phyloP scores from a whole-genome alignment of 306 rosid genomes.

The Trifolium repens region DNA sequence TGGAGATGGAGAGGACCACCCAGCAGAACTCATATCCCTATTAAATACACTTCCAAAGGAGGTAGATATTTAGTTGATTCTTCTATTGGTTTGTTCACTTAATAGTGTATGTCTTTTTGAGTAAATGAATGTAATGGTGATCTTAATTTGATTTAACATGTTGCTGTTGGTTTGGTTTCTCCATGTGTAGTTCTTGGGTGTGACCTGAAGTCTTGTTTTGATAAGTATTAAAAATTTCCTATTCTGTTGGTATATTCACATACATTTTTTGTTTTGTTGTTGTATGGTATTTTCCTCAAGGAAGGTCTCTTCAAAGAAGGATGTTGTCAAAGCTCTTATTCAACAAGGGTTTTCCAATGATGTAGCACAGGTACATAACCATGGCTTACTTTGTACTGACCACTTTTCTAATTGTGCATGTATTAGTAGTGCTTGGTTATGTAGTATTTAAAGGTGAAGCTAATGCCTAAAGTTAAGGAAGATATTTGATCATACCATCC shows the following conservation, averaged over 20 bases:
- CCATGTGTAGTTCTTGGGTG: constrained; percentile 12
- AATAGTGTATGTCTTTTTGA: constrained; percentile 13
- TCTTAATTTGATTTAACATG: constrained; percentile 16
- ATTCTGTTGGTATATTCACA: constrained; percentile 8
- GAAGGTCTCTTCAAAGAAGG: constrained; percentile 78
- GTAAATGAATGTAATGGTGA: constrained; percentile 18
- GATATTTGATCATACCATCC: constrained; percentile 17
- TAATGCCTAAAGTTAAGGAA: neutral
- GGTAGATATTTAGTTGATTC: constrained; percentile 50
- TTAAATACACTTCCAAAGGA: constrained; percentile 73
- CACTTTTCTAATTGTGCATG: constrained; percentile 14
- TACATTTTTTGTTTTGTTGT: constrained; percentile 23
- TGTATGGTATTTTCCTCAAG: constrained; percentile 36
- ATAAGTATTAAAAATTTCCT: constrained; percentile 27
- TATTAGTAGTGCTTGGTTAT: constrained; percentile 38
- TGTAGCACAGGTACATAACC: constrained; percentile 79
- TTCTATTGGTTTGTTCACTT: constrained; percentile 23
- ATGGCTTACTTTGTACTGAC: constrained; percentile 10
- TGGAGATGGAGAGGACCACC: constrained; percentile 98
- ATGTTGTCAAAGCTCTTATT: constrained; percentile 63
- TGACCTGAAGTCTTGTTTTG: constrained; percentile 26
- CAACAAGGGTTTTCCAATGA: constrained; percentile 84
- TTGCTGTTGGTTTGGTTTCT: constrained; percentile 17
- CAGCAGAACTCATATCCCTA: constrained; percentile 82
- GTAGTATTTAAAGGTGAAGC: constrained; percentile 19